A percentile compares a stretch with the other conserved stretches of the same genome.
These are phyloP conservation scores for Venturia aucupariae DNA, from an alignment of 2,329 filamentous ascomycete genomes.

Conservation along the genomic window DNA sequence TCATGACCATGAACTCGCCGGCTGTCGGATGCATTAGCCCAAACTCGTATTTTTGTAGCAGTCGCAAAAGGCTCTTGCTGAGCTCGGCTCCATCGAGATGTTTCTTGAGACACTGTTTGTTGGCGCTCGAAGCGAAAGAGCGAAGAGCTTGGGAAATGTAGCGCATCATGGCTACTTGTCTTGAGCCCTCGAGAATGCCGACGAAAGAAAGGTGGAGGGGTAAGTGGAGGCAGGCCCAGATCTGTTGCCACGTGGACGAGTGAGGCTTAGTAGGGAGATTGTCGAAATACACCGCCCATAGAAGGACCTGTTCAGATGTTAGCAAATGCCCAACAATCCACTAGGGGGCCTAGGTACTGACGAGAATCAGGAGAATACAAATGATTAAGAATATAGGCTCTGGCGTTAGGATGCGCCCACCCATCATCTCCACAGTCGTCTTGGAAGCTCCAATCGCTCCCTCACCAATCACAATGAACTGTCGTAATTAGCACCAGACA, in stretches of 20 bases:
- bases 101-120: conserved; percentile 1
- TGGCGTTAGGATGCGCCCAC: neutral
- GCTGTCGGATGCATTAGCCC: conserved; percentile 1
- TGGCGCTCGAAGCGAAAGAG: neutral
- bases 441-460: conserved; percentile 2
- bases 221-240: conserved; percentile 26
- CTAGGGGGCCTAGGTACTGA: neutral
- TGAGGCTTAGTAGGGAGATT: conserved; percentile 24
- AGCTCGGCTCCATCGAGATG: conserved; percentile 4
- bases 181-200: conserved; percentile 22
- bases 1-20: neutral
- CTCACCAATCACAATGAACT: conserved; percentile 3
- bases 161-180: conserved; percentile 6
- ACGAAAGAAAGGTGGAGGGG: conserved; percentile 24
- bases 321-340: neutral
- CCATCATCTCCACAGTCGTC: conserved; percentile 6
- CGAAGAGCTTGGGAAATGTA: conserved; percentile 2
- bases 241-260: conserved; percentile 25
- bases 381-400: conserved; percentile 1
- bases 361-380: neutral
- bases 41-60: conserved; percentile 2
- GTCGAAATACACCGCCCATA: conserved; percentile 29
- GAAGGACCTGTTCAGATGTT: conserved; percentile 17
- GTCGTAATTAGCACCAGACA: neutral
- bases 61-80: neutral